These are phyloP conservation scores for Phytophthora melonis DNA, from an alignment of 352 stramenopile genomes.

Conservation along the genomic window DNA sequence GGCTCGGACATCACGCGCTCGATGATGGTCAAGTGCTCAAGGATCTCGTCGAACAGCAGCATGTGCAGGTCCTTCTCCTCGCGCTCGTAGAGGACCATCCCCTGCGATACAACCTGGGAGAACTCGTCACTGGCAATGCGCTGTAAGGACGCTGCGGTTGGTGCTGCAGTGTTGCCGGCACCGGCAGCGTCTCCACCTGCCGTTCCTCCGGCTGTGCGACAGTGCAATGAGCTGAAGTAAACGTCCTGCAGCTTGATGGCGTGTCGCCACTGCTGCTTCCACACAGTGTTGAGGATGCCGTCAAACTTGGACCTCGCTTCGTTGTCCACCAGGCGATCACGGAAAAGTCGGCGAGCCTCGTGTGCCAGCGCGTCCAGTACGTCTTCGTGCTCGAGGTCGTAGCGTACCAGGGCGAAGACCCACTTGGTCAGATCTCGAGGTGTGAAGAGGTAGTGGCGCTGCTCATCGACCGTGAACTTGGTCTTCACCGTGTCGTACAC, in stretches of 20 bases:
- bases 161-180: constrained; percentile 12
- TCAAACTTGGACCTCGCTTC: constrained; percentile 89
- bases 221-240: constrained; percentile 89
- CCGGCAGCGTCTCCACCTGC: constrained; percentile 28
- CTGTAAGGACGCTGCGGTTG: constrained; percentile 46
- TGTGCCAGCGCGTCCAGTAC: constrained; percentile 93
- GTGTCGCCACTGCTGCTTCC: constrained; percentile 91
- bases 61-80: constrained; percentile 95
- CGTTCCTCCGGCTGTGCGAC: constrained; percentile 39
- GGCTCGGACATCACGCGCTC: constrained; percentile 91
- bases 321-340: constrained; percentile 90
- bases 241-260: constrained; percentile 77
- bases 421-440: constrained; percentile 93
- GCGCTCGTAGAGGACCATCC: constrained; percentile 94
- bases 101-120: constrained; percentile 82
- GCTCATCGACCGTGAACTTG: constrained; percentile 94
- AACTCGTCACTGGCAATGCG: constrained; percentile 88
- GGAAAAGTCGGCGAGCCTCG: constrained; percentile 90
- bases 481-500: constrained; percentile 89
- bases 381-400: constrained; percentile 91
- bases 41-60: constrained; percentile 93
- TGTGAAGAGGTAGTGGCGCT: constrained; percentile 96
- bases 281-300: constrained; percentile 76
- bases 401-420: constrained; percentile 90
- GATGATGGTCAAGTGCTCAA: constrained; percentile 92